Evolutionary conservation across 2,329 filamentous ascomycete species (phyloP), one percentile per base, ranked within the genome.

Genomic region (Epicoccum sorghinum): DNA sequence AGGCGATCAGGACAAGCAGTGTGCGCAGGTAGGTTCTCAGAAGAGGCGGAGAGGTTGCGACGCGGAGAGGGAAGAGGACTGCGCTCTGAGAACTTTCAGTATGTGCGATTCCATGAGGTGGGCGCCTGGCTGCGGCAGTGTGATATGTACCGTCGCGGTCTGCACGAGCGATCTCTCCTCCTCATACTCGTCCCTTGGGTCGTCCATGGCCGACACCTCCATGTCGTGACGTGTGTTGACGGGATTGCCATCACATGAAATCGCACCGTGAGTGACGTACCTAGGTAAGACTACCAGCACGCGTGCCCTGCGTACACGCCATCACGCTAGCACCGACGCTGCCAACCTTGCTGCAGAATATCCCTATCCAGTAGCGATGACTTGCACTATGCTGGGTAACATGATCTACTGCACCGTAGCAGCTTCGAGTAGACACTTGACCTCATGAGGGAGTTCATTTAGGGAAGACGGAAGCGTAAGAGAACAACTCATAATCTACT

Each of bases 21-120:
- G 80, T 84, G 54, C 83, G 84, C 42, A 90, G 72, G 69, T 90
- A 90, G 27, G 86, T 83, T 64, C 83, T 82, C 46, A 82, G 79
- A n/a, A 87, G 85, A 29, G 82, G 76, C 49, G 83, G 86, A 2
- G 87, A 89, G 46, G 83, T 77, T 51, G 82, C 77, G 60, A 82
- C 71, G 57, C 78, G 81, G 58, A 87, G 64, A 14, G 85, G 85
- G 25, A 76, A 70, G 51, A 84, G 75, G 55, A 84, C 67, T 54
- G 79, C 74, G 63, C 81, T 78, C 85, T 88, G 60, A 4, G 13
- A 7, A 10, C 30, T 7, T 33, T 68, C 42, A 64, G 60, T 42
- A 41, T 9, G n/a, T 18, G 27, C 6, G 27, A 25, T n/a, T 3
- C 14, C 24, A 4, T 23, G 10, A 36, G 32, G 1, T 7, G 33